Evolutionary conservation across 164 flowering plant species (phyloP).

Genomic region (Liriodendron chinense): DNA sequence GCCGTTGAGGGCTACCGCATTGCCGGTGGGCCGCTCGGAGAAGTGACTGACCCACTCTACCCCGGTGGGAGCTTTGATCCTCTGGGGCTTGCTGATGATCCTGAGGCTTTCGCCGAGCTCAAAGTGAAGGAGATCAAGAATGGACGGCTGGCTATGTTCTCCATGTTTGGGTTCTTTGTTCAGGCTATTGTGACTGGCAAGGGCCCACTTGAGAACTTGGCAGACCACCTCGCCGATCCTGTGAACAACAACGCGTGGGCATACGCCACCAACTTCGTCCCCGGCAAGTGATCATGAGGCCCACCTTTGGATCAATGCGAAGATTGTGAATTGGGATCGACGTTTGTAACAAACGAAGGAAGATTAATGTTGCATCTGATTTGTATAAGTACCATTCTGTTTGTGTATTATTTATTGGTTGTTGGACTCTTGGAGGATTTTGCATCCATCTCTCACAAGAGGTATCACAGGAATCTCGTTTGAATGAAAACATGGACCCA

Average conservation of each 20-base stretch:
- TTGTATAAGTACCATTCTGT: too few relatives aligned
- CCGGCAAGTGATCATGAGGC: neutral
- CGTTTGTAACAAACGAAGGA: too few relatives aligned
- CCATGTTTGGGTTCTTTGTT: slow-evolving; percentile 34
- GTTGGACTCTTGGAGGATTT: too few relatives aligned
- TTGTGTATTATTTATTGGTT: too few relatives aligned
- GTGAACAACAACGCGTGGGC: slow-evolving; percentile 15
- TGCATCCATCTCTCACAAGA: too few relatives aligned
- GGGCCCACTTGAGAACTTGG: slow-evolving; percentile 12
- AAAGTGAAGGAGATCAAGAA: slow-evolving; percentile 35
- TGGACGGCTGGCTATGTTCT: slow-evolving; percentile 40
- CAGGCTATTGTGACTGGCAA: slow-evolving; percentile 12
- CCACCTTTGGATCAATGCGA: too few relatives aligned
- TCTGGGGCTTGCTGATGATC: slow-evolving; percentile 36
- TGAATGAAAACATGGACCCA: too few relatives aligned
- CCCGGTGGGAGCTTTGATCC: slow-evolving; percentile 11
- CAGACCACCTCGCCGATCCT: slow-evolving; percentile 9
- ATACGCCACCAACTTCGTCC: slow-evolving; percentile 13
- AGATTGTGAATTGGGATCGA: too few relatives aligned
- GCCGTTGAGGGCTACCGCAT: slow-evolving; percentile 15
- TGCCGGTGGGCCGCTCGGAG: slow-evolving; percentile 42
- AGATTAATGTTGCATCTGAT: too few relatives aligned
- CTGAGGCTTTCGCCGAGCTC: slow-evolving; percentile 37
- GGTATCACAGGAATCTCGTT: too few relatives aligned
- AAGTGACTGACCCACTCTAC: slow-evolving; percentile 28